A percentile compares a stretch with the other conserved stretches of the same genome.
Evolutionary conservation across 169 alveolate species (phyloP).

Genomic region (Plasmodium falciparum): DNA sequence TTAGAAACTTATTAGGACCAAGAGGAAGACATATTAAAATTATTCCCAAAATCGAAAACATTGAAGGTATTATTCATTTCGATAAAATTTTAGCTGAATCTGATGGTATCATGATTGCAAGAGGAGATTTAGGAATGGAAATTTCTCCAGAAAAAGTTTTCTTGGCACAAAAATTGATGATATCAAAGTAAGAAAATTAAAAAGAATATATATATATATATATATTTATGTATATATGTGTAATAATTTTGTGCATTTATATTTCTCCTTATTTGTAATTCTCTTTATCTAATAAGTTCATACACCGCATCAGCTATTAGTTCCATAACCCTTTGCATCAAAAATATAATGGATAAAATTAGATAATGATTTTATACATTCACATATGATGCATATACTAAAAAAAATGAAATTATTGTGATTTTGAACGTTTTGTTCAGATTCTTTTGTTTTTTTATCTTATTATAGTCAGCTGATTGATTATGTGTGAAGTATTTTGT

Average conservation of each 20-base stretch:
- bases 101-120: slow-evolving; percentile 99
- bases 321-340: slow-evolving; percentile 15
- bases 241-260: slow-evolving; percentile 3
- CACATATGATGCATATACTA: slow-evolving; percentile 46
- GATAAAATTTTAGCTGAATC: slow-evolving; percentile 95
- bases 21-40: slow-evolving; percentile 95
- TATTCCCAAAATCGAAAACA: slow-evolving; percentile 98
- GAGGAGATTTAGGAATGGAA: slow-evolving; percentile 99
- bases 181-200: slow-evolving; percentile 86
- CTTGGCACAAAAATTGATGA: slow-evolving; percentile 97
- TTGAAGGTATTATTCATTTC: slow-evolving; percentile 96
- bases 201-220: background rate
- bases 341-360: slow-evolving; percentile 14
- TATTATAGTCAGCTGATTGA: slow-evolving; percentile 66
- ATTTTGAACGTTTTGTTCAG: slow-evolving; percentile 60
- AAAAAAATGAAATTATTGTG: slow-evolving; percentile 19
- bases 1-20: slow-evolving; percentile 86
- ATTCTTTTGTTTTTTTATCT: slow-evolving; percentile 43
- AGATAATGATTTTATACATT: slow-evolving; percentile 33
- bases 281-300: no score
- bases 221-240: background rate
- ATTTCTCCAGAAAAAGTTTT: slow-evolving; percentile 98
- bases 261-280: slow-evolving; percentile 11
- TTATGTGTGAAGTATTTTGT: slow-evolving; percentile 23
- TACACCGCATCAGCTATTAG: no score